Conservation (phyloP, 495 filamentous ascomycete genomes). For the Stereocaulon alpinum region DNA sequence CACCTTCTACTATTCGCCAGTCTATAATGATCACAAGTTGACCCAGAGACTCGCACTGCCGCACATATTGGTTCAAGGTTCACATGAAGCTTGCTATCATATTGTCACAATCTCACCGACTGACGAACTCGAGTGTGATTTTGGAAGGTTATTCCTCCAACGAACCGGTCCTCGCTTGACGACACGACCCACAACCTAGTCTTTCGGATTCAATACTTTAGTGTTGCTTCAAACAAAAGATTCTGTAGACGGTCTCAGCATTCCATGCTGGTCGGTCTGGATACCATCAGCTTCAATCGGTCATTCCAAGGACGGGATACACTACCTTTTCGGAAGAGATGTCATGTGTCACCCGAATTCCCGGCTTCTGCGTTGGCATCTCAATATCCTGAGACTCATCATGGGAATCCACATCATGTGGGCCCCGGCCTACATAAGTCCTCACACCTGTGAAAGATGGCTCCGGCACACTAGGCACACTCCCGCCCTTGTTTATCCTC, state of each 20-base stretch:
- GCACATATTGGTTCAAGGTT: no score
- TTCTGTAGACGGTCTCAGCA: slow-evolving; percentile 1
- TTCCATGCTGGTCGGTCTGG: slow-evolving; percentile 3
- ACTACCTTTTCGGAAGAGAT: slow-evolving; percentile 1
- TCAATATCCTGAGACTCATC: background rate
- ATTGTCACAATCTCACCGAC: no score
- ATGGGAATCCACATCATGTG: background rate
- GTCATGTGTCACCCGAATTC: slow-evolving; percentile 2
- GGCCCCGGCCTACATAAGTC: slow-evolving; percentile 1
- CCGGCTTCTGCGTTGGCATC: background rate
- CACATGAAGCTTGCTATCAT: no score
- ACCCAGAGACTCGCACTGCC: no score
- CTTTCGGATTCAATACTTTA: no score
- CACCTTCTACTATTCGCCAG: no score
- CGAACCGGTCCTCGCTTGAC: no score
- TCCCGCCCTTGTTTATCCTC: background rate
- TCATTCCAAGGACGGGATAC: background rate
- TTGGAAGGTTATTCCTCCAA: no score
- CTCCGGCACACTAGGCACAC: background rate
- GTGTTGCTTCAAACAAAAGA: background rate
- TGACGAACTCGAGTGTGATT: no score
- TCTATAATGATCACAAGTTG: no score
- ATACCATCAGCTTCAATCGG: background rate
- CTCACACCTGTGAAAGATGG: background rate
- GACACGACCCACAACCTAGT: no score